Evolutionary conservation across 192 early-diverging fungal genomes (phyloP), one percentile per base, ranked within the genome.

Genomic region (Coemansia sp.): DNA sequence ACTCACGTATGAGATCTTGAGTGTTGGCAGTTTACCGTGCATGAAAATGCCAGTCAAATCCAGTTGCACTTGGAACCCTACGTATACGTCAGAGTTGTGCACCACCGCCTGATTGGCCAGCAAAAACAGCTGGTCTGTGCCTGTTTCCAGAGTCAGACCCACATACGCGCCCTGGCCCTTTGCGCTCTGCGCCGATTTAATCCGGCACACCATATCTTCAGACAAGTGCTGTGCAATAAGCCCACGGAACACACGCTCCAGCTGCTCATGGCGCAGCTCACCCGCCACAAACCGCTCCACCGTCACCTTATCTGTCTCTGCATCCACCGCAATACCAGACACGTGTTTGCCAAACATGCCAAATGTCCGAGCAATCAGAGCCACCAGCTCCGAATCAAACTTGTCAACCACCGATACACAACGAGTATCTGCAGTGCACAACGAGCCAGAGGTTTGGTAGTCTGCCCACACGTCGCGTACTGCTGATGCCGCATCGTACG

Each of bases 31-130:
- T 82, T 99, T 99, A 66, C 97, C 97, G 82, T 99, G 95, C 97
- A 99, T 99, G 71, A 98, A 99, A 52, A 99, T 99, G 77, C 97
- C 97, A 6, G 97, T 99, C 75, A 99, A 85, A 87, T 99, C 97
- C 47, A 99, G 85, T 82, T 99, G 97, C 64, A 98, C 95, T 80
- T 98, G 94, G 94, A 99, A 99, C 83, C 97, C 97, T 55, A 99
- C 93, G 71, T 99, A 99, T 17, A 99, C 97, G 75, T 99, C 97
- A 31, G 93, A 91, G 75, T 83, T 83, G 69, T 83, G 82, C 29
- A 75, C 71, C 11, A 76, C 62, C 6, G 73, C 61, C 57, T 39
- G 26, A 63, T 82, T 74, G 29, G 75, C 72, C 69, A 82, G 68
- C 45, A 86, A 54, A 67, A 84, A 84, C 16, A 83, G 76, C 65